Percentiles rank a stretch among this genome's conserved stretches.
phyloP scores from a whole-genome alignment of 176 grass and related monocot species.

The Themeda triandra region DNA sequence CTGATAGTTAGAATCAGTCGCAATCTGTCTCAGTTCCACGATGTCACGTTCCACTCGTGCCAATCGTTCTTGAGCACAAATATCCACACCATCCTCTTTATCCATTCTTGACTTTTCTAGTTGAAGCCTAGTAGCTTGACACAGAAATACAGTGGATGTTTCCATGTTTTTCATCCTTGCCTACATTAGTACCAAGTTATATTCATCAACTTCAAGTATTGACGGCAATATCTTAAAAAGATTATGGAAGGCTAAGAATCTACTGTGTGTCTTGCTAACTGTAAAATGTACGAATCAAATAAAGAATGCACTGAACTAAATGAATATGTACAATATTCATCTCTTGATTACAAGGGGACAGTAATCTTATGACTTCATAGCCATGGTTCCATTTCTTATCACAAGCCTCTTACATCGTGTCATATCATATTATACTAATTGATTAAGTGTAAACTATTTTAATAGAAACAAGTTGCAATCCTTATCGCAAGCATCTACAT shows the following conservation, averaged over 20 bases:
- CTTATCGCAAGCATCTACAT: background rate
- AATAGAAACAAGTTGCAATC: background rate
- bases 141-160: background rate
- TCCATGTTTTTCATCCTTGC: slow-evolving; percentile 12
- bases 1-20: background rate
- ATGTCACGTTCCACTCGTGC: background rate
- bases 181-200: background rate
- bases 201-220: background rate
- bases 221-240: background rate
- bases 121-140: background rate
- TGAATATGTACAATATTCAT: background rate
- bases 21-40: background rate
- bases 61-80: background rate
- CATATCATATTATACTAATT: background rate
- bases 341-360: background rate
- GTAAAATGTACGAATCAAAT: background rate
- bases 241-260: no score
- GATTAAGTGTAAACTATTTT: no score
- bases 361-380: background rate
- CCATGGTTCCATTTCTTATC: background rate
- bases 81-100: background rate
- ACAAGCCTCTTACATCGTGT: background rate
- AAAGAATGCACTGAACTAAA: background rate
- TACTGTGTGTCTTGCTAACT: no score
- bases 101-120: background rate